phyloP scores from a whole-genome alignment of 805 yeast genomes.

The Myxozyma lipomycoides region DNA sequence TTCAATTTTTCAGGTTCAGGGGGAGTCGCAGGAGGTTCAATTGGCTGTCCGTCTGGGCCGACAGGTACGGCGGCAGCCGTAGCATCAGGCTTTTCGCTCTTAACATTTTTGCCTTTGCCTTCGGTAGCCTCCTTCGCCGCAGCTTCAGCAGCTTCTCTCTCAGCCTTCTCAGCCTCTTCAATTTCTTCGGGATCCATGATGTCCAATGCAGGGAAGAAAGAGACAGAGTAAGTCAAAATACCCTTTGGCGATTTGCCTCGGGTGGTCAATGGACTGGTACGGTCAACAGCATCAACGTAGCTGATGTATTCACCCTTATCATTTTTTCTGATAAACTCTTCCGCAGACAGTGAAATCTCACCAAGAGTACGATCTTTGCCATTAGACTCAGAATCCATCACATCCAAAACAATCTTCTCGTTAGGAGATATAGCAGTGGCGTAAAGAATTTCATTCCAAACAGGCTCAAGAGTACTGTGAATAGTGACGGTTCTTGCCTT shows the following conservation, averaged over 20 bases:
- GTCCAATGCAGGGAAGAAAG: conserved; percentile 81
- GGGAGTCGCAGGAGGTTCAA: conserved; percentile 33
- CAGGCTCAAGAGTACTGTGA: conserved; percentile 69
- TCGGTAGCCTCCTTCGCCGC: conserved; percentile 26
- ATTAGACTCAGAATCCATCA: conserved; percentile 80
- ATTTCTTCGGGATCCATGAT: conserved; percentile 74
- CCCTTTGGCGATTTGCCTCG: conserved; percentile 84
- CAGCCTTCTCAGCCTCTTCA: conserved; percentile 50
- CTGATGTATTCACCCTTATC: conserved; percentile 61
- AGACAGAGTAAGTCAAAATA: conserved; percentile 60
- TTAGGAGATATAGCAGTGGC: conserved; percentile 77
- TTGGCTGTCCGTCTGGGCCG: neutral
- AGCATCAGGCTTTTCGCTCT: conserved; percentile 12
- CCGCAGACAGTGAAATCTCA: conserved; percentile 63
- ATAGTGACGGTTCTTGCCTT: conserved; percentile 71
- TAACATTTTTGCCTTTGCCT: conserved; percentile 33
- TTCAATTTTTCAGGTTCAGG: conserved; percentile 44
- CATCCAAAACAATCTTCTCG: conserved; percentile 80
- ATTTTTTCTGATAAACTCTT: conserved; percentile 60
- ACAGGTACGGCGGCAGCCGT: conserved; percentile 11
- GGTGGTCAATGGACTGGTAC: conserved; percentile 60
- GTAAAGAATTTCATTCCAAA: conserved; percentile 78
- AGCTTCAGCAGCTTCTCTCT: conserved; percentile 38
- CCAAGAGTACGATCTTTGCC: conserved; percentile 88
- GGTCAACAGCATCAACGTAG: conserved; percentile 51